Percentiles rank a stretch among this genome's conserved stretches.
Conservation (phyloP, 2,329 filamentous ascomycete species). For the Penicillium concentricum region DNA sequence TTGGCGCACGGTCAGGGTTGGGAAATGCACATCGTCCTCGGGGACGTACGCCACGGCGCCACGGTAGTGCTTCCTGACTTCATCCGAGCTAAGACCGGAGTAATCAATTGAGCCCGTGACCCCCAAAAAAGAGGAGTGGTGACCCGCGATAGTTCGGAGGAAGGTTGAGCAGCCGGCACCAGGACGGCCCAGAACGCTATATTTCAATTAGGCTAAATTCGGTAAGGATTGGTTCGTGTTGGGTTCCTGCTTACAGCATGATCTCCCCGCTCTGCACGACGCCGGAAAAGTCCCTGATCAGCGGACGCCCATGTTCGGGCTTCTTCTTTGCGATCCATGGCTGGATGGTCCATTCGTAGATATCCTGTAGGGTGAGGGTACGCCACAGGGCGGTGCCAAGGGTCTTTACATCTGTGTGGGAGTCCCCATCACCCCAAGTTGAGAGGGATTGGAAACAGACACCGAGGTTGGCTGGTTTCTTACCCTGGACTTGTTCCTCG, state of each 20-base stretch:
- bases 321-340: slow-evolving; percentile 46
- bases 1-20: slow-evolving; percentile 68
- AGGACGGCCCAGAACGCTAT: slow-evolving; percentile 61
- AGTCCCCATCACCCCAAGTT: slow-evolving; percentile 65
- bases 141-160: slow-evolving; percentile 67
- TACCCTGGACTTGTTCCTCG: slow-evolving; percentile 64
- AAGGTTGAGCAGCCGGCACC: slow-evolving; percentile 72
- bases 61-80: slow-evolving; percentile 63
- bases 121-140: slow-evolving; percentile 60
- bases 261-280: slow-evolving; percentile 66
- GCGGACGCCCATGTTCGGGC: slow-evolving; percentile 47
- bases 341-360: slow-evolving; percentile 54
- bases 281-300: slow-evolving; percentile 65
- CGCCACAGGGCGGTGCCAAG: slow-evolving; percentile 68
- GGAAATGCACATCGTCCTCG: slow-evolving; percentile 70
- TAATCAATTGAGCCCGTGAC: slow-evolving; percentile 68
- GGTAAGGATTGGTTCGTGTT: background rate
- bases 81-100: slow-evolving; percentile 63
- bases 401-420: slow-evolving; percentile 64
- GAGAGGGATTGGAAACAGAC: slow-evolving; percentile 71
- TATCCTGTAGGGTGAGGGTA: slow-evolving; percentile 73
- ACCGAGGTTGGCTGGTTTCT: slow-evolving; percentile 68
- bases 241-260: slow-evolving; percentile 49
- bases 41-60: slow-evolving; percentile 71
- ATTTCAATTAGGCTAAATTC: background rate